phyloP scores from a whole-genome alignment of 2,329 filamentous ascomycete species.

The Xylariaceae sp. region DNA sequence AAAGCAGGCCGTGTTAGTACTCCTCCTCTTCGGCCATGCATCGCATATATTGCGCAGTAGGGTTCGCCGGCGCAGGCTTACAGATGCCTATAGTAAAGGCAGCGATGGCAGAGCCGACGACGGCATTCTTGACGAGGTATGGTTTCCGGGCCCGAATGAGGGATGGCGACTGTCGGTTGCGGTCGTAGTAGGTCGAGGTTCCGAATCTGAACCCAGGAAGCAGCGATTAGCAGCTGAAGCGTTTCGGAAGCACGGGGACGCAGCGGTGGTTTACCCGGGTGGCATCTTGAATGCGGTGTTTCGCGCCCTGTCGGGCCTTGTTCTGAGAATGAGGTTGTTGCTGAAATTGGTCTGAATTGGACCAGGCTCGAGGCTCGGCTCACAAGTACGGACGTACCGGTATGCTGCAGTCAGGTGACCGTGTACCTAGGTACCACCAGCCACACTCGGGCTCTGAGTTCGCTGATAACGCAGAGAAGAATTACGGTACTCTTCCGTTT shows the following conservation, averaged over 20 bases:
- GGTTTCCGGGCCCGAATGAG: constrained; percentile 88
- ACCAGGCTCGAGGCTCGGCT: no score
- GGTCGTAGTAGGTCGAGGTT: constrained; percentile 81
- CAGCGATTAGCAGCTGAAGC: constrained; percentile 1
- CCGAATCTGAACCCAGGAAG: constrained; percentile 36
- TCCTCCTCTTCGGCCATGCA: not conserved
- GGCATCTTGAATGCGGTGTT: constrained; percentile 20
- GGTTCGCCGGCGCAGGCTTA: constrained; percentile 46
- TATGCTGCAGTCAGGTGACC: no score
- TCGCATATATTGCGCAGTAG: not conserved
- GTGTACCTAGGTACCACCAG: no score
- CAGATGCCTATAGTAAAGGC: constrained; percentile 80
- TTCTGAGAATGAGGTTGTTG: constrained; percentile 1
- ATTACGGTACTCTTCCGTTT: no score
- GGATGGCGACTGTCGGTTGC: constrained; percentile 77
- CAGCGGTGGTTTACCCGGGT: constrained; percentile 22
- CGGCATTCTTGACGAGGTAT: constrained; percentile 83
- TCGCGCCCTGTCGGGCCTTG: constrained; percentile 17
- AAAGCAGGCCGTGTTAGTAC: constrained; percentile 6
- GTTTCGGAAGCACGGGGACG: not conserved
- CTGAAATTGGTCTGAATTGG: no score
- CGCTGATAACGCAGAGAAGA: no score
- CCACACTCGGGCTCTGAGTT: no score
- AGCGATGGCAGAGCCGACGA: constrained; percentile 73
- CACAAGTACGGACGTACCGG: no score